A percentile compares a stretch with the other conserved stretches of the same genome.
Evolutionary conservation across 2,329 filamentous ascomycete species (phyloP).

Genomic region (Epichloe uncinata): DNA sequence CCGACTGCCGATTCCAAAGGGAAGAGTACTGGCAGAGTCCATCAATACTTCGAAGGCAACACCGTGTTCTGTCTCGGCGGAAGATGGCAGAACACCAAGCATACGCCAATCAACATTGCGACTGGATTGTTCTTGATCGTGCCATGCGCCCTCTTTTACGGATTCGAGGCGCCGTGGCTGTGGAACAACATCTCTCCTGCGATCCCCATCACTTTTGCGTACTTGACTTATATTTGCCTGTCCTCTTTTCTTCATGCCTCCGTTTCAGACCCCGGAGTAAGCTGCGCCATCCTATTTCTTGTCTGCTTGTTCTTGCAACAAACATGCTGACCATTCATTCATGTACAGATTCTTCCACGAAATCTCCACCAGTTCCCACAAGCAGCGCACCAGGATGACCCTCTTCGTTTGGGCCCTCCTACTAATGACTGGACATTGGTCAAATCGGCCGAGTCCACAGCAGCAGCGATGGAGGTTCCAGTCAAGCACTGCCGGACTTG

Average conservation of each 20-base stretch:
- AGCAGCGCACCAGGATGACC: slow-evolving; percentile 61
- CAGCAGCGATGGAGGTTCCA: slow-evolving; percentile 91
- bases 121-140: slow-evolving; percentile 72
- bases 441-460: slow-evolving; percentile 58
- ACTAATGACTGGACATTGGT: slow-evolving; percentile 93
- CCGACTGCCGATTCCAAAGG: slow-evolving; percentile 7
- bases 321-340: neutral
- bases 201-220: slow-evolving; percentile 79
- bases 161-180: slow-evolving; percentile 69
- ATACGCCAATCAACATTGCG: slow-evolving; percentile 77
- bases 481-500: slow-evolving; percentile 98
- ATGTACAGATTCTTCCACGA: slow-evolving; percentile 66
- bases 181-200: slow-evolving; percentile 81
- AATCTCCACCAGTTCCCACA: slow-evolving; percentile 86
- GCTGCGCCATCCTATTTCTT: slow-evolving; percentile 20
- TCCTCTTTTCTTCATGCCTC: slow-evolving; percentile 94
- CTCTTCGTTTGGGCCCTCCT: slow-evolving; percentile 65
- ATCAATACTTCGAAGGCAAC: slow-evolving; percentile 90
- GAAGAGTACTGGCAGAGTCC: slow-evolving; percentile 50
- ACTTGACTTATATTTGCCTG: slow-evolving; percentile 79
- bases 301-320: neutral
- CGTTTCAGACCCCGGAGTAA: slow-evolving; percentile 79
- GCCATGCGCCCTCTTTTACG: slow-evolving; percentile 73
- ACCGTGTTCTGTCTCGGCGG: slow-evolving; percentile 81
- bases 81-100: slow-evolving; percentile 74